Conservation (phyloP, 805 yeast species). For the Ogataea haglerorum region DNA sequence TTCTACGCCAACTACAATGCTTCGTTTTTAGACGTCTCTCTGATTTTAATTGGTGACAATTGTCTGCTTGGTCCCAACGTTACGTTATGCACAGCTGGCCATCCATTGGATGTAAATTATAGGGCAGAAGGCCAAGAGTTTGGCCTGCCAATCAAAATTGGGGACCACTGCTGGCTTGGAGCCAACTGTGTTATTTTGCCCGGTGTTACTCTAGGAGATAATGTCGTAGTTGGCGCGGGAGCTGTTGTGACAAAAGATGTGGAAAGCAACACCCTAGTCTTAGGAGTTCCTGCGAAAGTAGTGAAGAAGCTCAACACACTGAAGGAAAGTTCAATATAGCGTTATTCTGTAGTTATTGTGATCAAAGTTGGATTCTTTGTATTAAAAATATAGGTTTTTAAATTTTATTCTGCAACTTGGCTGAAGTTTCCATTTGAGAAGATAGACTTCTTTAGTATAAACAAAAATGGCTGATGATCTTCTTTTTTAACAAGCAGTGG, state of each 20-base stretch:
- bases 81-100: conserved; percentile 58
- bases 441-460: too few relatives aligned
- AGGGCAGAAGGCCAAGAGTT: conserved; percentile 47
- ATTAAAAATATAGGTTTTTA: too few relatives aligned
- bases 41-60: conserved; percentile 57
- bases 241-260: conserved; percentile 58
- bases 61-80: conserved; percentile 65
- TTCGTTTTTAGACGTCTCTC: conserved; percentile 55
- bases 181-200: conserved; percentile 54
- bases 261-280: conserved; percentile 53
- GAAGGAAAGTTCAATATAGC: conserved; percentile 5
- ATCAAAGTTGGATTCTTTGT: too few relatives aligned
- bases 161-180: conserved; percentile 69
- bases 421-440: too few relatives aligned
- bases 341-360: too few relatives aligned
- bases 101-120: conserved; percentile 50
- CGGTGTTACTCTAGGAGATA: conserved; percentile 64
- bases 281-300: conserved; percentile 51
- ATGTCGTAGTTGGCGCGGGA: conserved; percentile 65
- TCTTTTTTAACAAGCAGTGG: conserved; percentile 13
- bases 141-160: conserved; percentile 56
- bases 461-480: not conserved
- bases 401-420: too few relatives aligned
- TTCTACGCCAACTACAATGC: conserved; percentile 60
- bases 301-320: conserved; percentile 17